These are phyloP conservation scores for Linaria vulgaris DNA, from an alignment of 257 asterid species.

Conservation along the genomic window DNA sequence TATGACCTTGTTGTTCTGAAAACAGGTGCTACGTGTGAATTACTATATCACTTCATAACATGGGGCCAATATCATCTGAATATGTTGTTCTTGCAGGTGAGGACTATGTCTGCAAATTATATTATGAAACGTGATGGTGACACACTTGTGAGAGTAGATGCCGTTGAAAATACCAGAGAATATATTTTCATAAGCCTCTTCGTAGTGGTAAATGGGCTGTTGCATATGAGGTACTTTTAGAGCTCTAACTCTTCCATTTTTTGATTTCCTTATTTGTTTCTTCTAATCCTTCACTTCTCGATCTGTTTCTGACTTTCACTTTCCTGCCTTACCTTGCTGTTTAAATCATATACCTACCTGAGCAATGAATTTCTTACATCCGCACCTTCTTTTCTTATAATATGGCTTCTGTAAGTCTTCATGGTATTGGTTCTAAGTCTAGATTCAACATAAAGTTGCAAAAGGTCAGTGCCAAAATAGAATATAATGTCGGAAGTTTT, in stretches of 20 bases:
- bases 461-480: no score
- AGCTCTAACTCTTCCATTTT: not conserved
- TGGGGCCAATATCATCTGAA: no score
- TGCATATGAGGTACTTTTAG: conserved; percentile 57
- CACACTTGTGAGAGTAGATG: conserved; percentile 54
- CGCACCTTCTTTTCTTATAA: not conserved
- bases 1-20: conserved; percentile 93
- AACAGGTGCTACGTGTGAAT: conserved; percentile 88
- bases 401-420: not conserved
- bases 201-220: conserved; percentile 98
- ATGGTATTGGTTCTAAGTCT: no score
- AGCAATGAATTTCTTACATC: not conserved
- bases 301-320: no score
- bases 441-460: no score
- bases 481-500: no score
- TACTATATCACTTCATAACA: conserved; percentile 1
- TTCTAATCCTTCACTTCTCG: not conserved
- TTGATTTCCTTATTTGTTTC: conserved; percentile 6
- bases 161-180: conserved; percentile 41
- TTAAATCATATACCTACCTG: not conserved
- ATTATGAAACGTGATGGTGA: conserved; percentile 62
- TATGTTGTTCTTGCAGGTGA: conserved; percentile 34
- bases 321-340: not conserved
- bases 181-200: conserved; percentile 75
- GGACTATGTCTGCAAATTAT: conserved; percentile 40